Conservation (phyloP, 2,329 filamentous ascomycete genomes). For the Colletotrichum cuscutae region DNA sequence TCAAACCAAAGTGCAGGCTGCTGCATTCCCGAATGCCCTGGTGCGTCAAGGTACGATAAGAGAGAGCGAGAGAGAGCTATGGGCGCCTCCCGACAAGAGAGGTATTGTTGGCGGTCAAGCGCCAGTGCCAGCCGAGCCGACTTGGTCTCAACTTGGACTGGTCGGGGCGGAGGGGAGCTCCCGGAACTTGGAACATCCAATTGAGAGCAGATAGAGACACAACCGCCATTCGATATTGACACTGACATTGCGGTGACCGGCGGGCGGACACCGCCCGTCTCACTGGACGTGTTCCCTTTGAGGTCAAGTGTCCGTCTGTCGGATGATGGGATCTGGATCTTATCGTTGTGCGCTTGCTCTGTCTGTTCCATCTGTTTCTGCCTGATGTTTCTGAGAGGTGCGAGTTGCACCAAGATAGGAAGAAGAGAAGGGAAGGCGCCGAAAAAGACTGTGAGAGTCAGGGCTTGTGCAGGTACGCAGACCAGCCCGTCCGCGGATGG, state of each 20-base stretch:
- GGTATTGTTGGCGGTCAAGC: constrained; percentile 34
- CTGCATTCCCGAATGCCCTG: neutral
- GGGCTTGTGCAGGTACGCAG: constrained; percentile 30
- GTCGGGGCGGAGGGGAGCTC: constrained; percentile 29
- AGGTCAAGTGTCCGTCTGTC: neutral
- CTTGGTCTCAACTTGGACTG: constrained; percentile 34
- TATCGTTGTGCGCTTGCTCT: too few species aligned
- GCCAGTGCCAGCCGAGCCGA: constrained; percentile 15
- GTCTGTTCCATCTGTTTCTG: neutral
- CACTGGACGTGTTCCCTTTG: neutral
- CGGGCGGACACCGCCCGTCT: neutral
- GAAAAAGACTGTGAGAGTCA: neutral
- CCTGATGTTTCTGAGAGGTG: neutral
- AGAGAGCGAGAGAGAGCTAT: neutral
- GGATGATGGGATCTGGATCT: too few species aligned
- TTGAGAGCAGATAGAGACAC: neutral
- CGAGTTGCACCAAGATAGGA: neutral
- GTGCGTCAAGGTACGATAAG: neutral
- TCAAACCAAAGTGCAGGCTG: constrained; percentile 15
- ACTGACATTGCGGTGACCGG: constrained; percentile 26
- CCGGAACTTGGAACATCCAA: neutral
- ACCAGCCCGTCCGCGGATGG: constrained; percentile 7
- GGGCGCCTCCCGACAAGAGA: constrained; percentile 23
- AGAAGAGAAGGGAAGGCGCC: neutral
- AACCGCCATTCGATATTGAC: neutral